Evolutionary conservation across 1,139 yeast species (phyloP), one percentile per base, ranked within the genome.

Genomic region (Saccharomyces hybrid): DNA sequence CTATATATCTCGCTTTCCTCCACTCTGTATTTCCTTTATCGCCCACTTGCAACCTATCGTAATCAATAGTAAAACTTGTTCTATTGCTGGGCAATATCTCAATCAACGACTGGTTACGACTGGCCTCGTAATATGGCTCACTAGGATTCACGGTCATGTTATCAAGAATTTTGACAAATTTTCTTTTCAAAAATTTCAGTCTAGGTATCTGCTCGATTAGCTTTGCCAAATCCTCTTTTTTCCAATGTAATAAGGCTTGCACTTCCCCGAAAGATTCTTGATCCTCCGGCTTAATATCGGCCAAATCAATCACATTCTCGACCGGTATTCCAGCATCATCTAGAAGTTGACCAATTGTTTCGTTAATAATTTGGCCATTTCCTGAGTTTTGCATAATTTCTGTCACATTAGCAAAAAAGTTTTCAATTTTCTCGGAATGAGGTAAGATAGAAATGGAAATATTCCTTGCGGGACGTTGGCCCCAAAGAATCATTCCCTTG

Each of bases 31-130:
- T 49, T 23, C 53, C 49, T 31, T 52, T 51, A 27, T 52, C 48
- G 7, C 31, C 48, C 11, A 52, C 48, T 4, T 56, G 50, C 11
- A 60, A 51, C 3, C 57, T 56, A 2, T 62, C 62, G 38, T 70
- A 60, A 4, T 70, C 67, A 28, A 79, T 65, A 2, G 63, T 66
- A 56, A 81, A 74, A 0, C 59, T 56, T 0, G 88, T 80, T 48
- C 74, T 74, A 59, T 84, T 84, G 59, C 76, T 73, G 5, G 73
- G 72, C 1, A 78, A 75, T 6, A 82, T 67, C 50, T 68, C 68
- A 32, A 84, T 75, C 6, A 68, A 63, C 1, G 63, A 60, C 27
- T 64, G 49, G 20, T 60, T 52, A 44, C 56, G 64, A 34, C 75
- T 74, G 7, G 64, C 63, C 5, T 64, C 58, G 52, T 75, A 70